Conservation (phyloP, 805 yeast genomes). For the Metschnikowia sp. region DNA sequence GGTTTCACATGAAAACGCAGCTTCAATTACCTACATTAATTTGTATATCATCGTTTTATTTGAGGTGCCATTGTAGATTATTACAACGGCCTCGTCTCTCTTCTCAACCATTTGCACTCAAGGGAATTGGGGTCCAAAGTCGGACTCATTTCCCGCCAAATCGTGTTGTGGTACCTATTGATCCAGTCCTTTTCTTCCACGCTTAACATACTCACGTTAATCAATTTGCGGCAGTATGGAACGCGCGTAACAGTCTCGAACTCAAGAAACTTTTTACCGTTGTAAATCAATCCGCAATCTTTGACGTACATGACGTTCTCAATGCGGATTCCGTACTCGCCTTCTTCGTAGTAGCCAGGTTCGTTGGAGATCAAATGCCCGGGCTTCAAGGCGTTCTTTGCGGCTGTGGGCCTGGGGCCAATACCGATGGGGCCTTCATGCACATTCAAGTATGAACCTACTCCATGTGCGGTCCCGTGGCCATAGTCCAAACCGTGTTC, state of each 20-base stretch:
- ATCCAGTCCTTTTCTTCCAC: conserved; percentile 65
- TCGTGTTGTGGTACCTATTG: conserved; percentile 58
- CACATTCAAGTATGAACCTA: conserved; percentile 58
- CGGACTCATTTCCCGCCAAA: conserved; percentile 49
- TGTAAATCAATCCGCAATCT: conserved; percentile 41
- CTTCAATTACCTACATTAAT: background rate
- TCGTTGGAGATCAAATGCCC: conserved; percentile 60
- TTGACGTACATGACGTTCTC: conserved; percentile 48
- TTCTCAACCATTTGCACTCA: conserved; percentile 48
- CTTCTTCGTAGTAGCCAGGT: conserved; percentile 61
- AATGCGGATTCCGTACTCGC: conserved; percentile 57
- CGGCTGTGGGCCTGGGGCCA: conserved; percentile 51
- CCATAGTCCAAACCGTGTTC: conserved; percentile 53
- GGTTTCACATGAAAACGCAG: too few species aligned
- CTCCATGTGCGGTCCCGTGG: conserved; percentile 66
- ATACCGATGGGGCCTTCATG: conserved; percentile 67
- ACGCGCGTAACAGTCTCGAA: conserved; percentile 84
- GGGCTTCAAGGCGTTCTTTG: conserved; percentile 40
- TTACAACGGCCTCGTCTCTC: conserved; percentile 38
- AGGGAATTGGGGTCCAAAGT: conserved; percentile 35
- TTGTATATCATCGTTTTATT: background rate
- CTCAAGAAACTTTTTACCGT: conserved; percentile 55
- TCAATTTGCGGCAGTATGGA: conserved; percentile 78
- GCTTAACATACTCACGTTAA: conserved; percentile 56
- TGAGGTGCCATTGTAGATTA: background rate